A percentile compares a stretch with the other conserved stretches of the same genome.
phyloP scores from a whole-genome alignment of 495 filamentous ascomycete genomes.

The Tetracladium setigerum region DNA sequence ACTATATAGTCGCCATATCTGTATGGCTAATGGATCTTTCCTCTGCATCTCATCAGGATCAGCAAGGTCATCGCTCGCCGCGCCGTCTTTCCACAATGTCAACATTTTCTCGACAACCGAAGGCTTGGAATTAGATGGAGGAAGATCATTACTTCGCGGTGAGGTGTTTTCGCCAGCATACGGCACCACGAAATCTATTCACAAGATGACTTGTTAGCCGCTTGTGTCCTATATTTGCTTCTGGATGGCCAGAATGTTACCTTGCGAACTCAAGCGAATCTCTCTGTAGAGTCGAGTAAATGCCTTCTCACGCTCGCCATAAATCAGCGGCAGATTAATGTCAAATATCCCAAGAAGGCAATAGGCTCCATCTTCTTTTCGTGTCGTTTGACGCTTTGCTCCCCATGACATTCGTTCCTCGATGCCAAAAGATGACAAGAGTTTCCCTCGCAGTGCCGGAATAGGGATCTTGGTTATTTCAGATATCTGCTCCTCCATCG shows the following conservation, averaged over 20 bases:
- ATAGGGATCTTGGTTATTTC: slow-evolving; percentile 23
- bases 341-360: slow-evolving; percentile 27
- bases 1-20: background rate
- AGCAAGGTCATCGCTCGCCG: slow-evolving; percentile 34
- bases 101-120: no score
- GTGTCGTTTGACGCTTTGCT: slow-evolving; percentile 17
- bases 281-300: slow-evolving; percentile 22
- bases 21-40: background rate
- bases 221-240: no score
- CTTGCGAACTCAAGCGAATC: no score
- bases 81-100: slow-evolving; percentile 56
- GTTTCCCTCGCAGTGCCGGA: slow-evolving; percentile 11
- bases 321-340: slow-evolving; percentile 25
- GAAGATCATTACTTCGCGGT: no score
- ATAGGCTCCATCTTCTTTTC: slow-evolving; percentile 24
- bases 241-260: no score
- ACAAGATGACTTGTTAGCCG: no score
- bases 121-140: no score
- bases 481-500: slow-evolving; percentile 18
- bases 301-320: slow-evolving; percentile 25
- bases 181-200: no score
- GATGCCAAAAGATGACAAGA: slow-evolving; percentile 17
- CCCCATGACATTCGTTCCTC: slow-evolving; percentile 26
- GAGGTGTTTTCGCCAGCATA: no score
- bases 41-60: slow-evolving; percentile 72